Evolutionary conservation across 2,329 filamentous ascomycete species (phyloP).

Genomic region (Alternaria dauci): DNA sequence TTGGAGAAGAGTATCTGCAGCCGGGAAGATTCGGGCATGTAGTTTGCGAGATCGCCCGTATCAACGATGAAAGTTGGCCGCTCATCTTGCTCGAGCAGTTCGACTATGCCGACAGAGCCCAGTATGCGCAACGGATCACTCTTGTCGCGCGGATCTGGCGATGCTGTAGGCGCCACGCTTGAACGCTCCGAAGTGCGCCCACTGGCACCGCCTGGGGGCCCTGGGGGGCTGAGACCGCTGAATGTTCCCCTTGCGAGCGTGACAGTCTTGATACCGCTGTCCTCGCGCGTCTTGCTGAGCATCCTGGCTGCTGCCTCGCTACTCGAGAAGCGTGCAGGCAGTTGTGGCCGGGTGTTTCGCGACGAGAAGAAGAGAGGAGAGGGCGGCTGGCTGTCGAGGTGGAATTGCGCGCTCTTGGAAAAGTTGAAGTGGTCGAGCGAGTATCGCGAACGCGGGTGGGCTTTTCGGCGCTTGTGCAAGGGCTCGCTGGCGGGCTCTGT

Average conservation of each 20-base stretch:
- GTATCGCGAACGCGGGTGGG: conserved; percentile 41
- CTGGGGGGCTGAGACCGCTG: conserved; percentile 48
- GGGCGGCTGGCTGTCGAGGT: conserved; percentile 47
- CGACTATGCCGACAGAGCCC: conserved; percentile 71
- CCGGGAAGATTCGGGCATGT: conserved; percentile 55
- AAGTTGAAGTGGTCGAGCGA: conserved; percentile 50
- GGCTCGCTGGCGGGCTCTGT: conserved; percentile 38
- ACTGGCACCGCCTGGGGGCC: conserved; percentile 59
- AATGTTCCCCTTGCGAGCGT: conserved; percentile 59
- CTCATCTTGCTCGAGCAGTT: conserved; percentile 78
- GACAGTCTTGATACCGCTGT: conserved; percentile 61
- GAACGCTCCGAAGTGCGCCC: conserved; percentile 64
- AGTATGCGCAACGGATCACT: conserved; percentile 65
- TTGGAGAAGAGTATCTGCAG: conserved; percentile 75
- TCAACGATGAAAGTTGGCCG: conserved; percentile 81
- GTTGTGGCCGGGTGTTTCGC: conserved; percentile 52
- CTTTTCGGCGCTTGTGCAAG: conserved; percentile 46
- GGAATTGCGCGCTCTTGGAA: conserved; percentile 28
- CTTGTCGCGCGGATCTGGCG: conserved; percentile 61
- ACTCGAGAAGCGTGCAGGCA: conserved; percentile 65
- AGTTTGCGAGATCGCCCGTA: conserved; percentile 66
- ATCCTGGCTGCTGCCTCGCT: conserved; percentile 67
- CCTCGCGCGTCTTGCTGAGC: conserved; percentile 62
- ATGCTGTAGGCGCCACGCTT: conserved; percentile 59
- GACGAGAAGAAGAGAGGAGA: conserved; percentile 64